A percentile compares a stretch with the other conserved stretches of the same genome.
These are phyloP conservation scores for Arthrobotrys sphaeroides DNA, from an alignment of 2,329 filamentous ascomycete species.

Conservation along the genomic window DNA sequence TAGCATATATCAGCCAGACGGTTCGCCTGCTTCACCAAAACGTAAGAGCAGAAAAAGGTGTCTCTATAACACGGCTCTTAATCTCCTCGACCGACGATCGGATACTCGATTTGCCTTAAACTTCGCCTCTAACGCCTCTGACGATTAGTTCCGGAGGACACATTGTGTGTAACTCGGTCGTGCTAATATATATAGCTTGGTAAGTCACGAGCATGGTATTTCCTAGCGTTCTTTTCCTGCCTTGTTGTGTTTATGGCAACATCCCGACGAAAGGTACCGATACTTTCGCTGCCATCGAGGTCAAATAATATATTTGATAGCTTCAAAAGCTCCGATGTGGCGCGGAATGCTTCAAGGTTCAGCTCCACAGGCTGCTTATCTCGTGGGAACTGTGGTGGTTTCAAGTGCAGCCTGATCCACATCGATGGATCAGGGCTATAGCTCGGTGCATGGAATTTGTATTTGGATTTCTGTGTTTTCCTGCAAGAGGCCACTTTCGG, in stretches of 20 bases:
- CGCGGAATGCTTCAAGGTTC: constrained; percentile 15
- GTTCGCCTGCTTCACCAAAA: constrained; percentile 9
- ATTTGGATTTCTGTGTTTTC: background rate
- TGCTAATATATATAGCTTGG: constrained; percentile 4
- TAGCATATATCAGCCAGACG: constrained; percentile 7
- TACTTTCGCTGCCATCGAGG: background rate
- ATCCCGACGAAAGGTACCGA: constrained; percentile 21
- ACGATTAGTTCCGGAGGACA: constrained; percentile 17
- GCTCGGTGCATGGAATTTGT: constrained; percentile 1
- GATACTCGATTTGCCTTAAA: constrained; percentile 26
- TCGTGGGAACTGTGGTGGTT: constrained; percentile 28
- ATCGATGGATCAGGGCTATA: constrained; percentile 8
- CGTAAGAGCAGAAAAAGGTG: background rate
- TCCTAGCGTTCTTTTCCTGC: background rate
- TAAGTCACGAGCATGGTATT: constrained; percentile 16
- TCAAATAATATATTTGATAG: constrained; percentile 1
- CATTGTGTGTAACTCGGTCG: background rate
- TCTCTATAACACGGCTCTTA: background rate
- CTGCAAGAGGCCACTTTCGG: background rate
- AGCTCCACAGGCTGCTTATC: constrained; percentile 29
- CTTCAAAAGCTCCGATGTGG: constrained; percentile 12
- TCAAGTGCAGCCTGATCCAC: constrained; percentile 29
- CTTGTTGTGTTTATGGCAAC: constrained; percentile 5
- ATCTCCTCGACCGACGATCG: constrained; percentile 17
- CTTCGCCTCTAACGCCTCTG: constrained; percentile 32